These are phyloP conservation scores for Exophiala phaeomuriformis DNA, from an alignment of 2,329 filamentous ascomycete genomes.

Conservation along the genomic window DNA sequence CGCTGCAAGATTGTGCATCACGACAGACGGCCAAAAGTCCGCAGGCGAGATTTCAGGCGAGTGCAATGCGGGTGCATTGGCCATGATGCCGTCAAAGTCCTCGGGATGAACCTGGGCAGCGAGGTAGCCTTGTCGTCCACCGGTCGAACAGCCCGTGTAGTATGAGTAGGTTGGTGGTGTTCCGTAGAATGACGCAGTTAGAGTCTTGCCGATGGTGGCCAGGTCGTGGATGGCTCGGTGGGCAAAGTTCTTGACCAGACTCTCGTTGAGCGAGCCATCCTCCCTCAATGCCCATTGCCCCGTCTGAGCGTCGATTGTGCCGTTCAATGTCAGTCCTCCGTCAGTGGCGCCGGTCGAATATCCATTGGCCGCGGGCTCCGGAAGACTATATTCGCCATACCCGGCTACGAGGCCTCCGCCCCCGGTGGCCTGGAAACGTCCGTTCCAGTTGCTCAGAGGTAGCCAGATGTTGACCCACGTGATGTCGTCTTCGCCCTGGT, in stretches of 20 bases:
- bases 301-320: background rate
- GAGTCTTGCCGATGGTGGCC: conserved; percentile 27
- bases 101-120: conserved; percentile 31
- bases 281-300: conserved; percentile 8
- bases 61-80: conserved; percentile 24
- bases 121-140: conserved; percentile 53
- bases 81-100: conserved; percentile 28
- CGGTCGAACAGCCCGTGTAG: conserved; percentile 53
- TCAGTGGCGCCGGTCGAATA: conserved; percentile 24
- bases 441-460: conserved; percentile 34
- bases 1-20: conserved; percentile 21
- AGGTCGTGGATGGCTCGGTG: conserved; percentile 32
- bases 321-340: conserved; percentile 7
- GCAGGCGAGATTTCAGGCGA: conserved; percentile 28
- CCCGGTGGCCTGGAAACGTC: conserved; percentile 35
- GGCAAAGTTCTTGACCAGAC: conserved; percentile 33
- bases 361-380: conserved; percentile 8
- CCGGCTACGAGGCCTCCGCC: conserved; percentile 31
- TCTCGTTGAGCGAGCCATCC: conserved; percentile 31
- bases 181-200: conserved; percentile 15
- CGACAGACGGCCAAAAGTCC: conserved; percentile 25
- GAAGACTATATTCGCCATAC: conserved; percentile 3
- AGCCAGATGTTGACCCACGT: conserved; percentile 35
- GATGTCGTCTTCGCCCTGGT: conserved; percentile 36
- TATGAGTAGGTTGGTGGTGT: conserved; percentile 33